phyloP scores from a whole-genome alignment of 2,329 filamentous ascomycete species.

The Colletotrichum agaves region DNA sequence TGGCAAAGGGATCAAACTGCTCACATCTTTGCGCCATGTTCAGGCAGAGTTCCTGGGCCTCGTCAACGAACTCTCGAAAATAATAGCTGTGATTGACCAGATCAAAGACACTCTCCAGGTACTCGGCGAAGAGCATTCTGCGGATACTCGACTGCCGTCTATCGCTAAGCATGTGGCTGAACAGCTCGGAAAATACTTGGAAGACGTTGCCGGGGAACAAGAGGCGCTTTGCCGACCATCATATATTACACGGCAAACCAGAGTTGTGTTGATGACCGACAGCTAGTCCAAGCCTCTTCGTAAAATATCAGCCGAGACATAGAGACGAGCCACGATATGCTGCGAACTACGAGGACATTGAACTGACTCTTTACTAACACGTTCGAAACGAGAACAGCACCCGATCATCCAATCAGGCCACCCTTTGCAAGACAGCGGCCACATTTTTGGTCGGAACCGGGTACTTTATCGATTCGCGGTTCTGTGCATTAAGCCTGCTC shows the following conservation, averaged over 20 bases:
- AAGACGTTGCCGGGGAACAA: not conserved
- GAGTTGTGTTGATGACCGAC: slow-evolving; percentile 1
- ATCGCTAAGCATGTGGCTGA: not conserved
- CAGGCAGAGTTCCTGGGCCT: slow-evolving; percentile 21
- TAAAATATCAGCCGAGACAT: not conserved
- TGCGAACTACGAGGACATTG: not conserved
- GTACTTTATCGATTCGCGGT: not conserved
- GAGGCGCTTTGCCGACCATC: not conserved
- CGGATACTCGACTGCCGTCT: no score
- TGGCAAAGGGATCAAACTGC: slow-evolving; percentile 5
- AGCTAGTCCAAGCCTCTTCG: not conserved
- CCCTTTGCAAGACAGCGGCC: no score
- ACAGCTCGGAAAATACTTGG: not conserved
- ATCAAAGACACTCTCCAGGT: not conserved
- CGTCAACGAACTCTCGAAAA: not conserved
- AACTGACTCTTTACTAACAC: no score
- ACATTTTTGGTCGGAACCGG: no score
- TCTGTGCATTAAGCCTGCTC: not conserved
- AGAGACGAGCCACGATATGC: not conserved
- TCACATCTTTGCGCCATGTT: slow-evolving; percentile 8
- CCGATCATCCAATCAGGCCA: no score
- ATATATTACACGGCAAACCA: slow-evolving; percentile 8
- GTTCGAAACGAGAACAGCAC: not conserved
- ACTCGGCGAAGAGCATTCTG: not conserved
- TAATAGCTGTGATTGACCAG: slow-evolving; percentile 10